Evolutionary conservation across 2,329 filamentous ascomycete genomes (phyloP).

Genomic region (Trichoderma polysporum): DNA sequence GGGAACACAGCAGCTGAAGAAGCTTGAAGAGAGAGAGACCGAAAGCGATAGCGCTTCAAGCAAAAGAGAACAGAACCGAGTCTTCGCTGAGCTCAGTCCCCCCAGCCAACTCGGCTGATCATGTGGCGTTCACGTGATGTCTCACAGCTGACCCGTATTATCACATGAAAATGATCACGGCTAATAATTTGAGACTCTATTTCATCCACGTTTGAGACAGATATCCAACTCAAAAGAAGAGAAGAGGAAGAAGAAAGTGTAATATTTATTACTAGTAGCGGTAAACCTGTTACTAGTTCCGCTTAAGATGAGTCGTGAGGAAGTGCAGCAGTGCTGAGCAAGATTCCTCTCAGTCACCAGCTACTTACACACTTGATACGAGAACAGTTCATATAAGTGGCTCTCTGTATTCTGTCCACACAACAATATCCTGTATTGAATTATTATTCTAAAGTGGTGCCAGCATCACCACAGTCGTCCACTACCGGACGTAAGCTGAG

Average conservation of each 20-base stretch:
- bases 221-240: not conserved
- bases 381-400: not conserved
- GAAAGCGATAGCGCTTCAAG: too few relatives aligned
- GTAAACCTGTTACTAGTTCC: not conserved
- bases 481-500: not conserved
- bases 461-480: not conserved
- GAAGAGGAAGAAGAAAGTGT: too few relatives aligned
- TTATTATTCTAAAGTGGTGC: not conserved
- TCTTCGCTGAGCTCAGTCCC: not conserved
- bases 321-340: too few relatives aligned
- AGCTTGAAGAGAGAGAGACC: too few relatives aligned
- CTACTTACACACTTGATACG: not conserved
- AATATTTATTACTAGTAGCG: too few relatives aligned
- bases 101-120: not conserved
- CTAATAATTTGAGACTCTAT: not conserved
- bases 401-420: not conserved
- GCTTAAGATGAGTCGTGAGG: not conserved
- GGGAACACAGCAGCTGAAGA: too few relatives aligned
- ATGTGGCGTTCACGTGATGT: constrained; percentile 1
- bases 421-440: constrained; percentile 7
- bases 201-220: not conserved
- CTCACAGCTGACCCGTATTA: not conserved
- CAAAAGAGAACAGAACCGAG: not conserved
- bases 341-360: too few relatives aligned
- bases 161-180: constrained; percentile 15